Percentiles rank a stretch among this genome's conserved stretches.
Conservation (phyloP, 192 early-diverging fungal species). For the Coemansia sp. region DNA sequence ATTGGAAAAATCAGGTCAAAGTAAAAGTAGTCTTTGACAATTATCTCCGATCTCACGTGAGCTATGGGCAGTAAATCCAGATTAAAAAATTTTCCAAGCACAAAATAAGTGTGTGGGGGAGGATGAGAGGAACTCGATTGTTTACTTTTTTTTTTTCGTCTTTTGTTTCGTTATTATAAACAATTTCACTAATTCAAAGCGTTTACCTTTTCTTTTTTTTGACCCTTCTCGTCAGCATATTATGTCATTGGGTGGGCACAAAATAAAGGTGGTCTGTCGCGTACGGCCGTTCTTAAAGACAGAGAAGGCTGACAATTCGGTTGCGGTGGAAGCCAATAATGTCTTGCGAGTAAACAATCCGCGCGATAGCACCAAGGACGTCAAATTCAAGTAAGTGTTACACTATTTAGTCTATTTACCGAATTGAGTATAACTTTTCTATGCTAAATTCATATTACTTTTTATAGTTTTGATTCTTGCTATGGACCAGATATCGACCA, state of each 20-base stretch:
- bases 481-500: slow-evolving; percentile 53
- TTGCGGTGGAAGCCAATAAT: slow-evolving; percentile 40
- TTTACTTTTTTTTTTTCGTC: slow-evolving; percentile 23
- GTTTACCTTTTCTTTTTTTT: neutral
- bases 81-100: slow-evolving; percentile 11
- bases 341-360: slow-evolving; percentile 60
- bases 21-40: neutral
- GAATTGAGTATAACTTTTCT: no score
- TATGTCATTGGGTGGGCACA: slow-evolving; percentile 38
- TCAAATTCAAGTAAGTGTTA: slow-evolving; percentile 41
- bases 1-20: neutral
- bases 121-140: slow-evolving; percentile 3
- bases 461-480: slow-evolving; percentile 58
- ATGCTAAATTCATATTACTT: no score
- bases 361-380: slow-evolving; percentile 55
- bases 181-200: neutral
- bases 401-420: no score
- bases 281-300: slow-evolving; percentile 62
- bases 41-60: neutral
- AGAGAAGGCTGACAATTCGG: slow-evolving; percentile 57
- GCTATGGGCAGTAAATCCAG: neutral
- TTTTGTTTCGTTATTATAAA: slow-evolving; percentile 11
- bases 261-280: slow-evolving; percentile 63
- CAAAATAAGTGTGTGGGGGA: neutral
- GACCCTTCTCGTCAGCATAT: neutral